A percentile compares a stretch with the other conserved stretches of the same genome.
Evolutionary conservation across 352 stramenopile genomes (phyloP).

Genomic region (Pythium insidiosum): DNA sequence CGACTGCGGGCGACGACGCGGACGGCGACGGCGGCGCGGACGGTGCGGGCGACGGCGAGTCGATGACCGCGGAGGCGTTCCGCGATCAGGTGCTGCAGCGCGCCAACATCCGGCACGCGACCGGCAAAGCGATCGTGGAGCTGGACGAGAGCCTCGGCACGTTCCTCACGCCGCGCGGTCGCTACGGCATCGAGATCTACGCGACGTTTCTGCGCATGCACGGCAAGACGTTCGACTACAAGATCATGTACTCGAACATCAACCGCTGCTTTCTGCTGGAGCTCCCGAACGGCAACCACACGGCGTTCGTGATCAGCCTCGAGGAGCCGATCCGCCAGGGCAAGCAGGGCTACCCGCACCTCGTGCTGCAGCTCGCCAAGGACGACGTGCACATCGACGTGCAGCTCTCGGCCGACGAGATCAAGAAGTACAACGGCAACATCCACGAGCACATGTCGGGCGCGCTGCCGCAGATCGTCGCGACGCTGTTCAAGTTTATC

Average conservation of each 20-base stretch:
- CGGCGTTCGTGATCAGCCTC: slow-evolving; percentile 98
- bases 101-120: slow-evolving; percentile 87
- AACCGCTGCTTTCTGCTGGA: slow-evolving; percentile 97
- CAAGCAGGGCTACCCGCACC: slow-evolving; percentile 97
- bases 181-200: slow-evolving; percentile 98
- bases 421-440: slow-evolving; percentile 96
- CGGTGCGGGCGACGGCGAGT: slow-evolving; percentile 35
- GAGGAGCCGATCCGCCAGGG: slow-evolving; percentile 98
- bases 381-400: slow-evolving; percentile 86
- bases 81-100: slow-evolving; percentile 82
- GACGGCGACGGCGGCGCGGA: slow-evolving; percentile 10
- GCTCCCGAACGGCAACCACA: slow-evolving; percentile 95
- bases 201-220: slow-evolving; percentile 95
- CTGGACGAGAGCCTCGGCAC: slow-evolving; percentile 95
- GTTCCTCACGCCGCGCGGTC: slow-evolving; percentile 97
- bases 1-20: slow-evolving; percentile 36
- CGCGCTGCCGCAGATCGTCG: slow-evolving; percentile 96
- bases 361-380: slow-evolving; percentile 95
- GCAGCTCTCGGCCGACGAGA: slow-evolving; percentile 95
- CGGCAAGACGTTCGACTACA: slow-evolving; percentile 99
- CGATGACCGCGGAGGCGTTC: slow-evolving; percentile 61
- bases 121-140: slow-evolving; percentile 96
- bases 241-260: slow-evolving; percentile 99
- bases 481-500: slow-evolving; percentile 97
- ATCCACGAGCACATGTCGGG: slow-evolving; percentile 95